These are phyloP conservation scores for Yamadazyma laniorum DNA, from an alignment of 805 yeast genomes.

Conservation along the genomic window DNA sequence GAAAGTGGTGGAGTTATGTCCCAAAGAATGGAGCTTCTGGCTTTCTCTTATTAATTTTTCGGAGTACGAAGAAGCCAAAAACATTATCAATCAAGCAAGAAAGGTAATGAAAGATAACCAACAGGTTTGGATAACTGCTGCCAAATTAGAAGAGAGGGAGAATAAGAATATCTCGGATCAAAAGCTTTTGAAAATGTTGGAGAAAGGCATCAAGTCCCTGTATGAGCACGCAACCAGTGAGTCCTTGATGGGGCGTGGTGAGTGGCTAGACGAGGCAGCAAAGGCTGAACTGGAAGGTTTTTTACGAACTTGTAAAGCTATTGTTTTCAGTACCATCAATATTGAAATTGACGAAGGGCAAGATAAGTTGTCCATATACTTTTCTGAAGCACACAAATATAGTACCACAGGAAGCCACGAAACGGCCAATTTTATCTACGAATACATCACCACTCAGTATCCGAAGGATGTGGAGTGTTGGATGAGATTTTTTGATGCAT, in stretches of 20 bases:
- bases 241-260: constrained; percentile 16
- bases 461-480: constrained; percentile 51
- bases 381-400: constrained; percentile 8
- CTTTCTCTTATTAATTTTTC: constrained; percentile 49
- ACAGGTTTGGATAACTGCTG: constrained; percentile 68
- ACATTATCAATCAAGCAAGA: constrained; percentile 59
- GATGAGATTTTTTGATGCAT: constrained; percentile 42
- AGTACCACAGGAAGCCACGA: constrained; percentile 34
- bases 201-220: constrained; percentile 47
- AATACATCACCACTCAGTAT: constrained; percentile 41
- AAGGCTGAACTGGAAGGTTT: constrained; percentile 49
- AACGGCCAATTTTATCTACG: constrained; percentile 49
- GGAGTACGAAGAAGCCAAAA: constrained; percentile 48
- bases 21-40: constrained; percentile 68
- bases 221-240: constrained; percentile 13
- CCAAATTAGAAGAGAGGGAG: constrained; percentile 62
- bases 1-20: constrained; percentile 70
- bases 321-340: constrained; percentile 29
- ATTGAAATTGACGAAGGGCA: background rate
- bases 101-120: constrained; percentile 46
- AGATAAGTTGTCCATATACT: constrained; percentile 7
- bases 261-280: constrained; percentile 60
- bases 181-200: constrained; percentile 47
- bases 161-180: constrained; percentile 39
- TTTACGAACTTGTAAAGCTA: constrained; percentile 49